phyloP scores from a whole-genome alignment of 805 yeast genomes.

The Cyberlindnera mycetangii region DNA sequence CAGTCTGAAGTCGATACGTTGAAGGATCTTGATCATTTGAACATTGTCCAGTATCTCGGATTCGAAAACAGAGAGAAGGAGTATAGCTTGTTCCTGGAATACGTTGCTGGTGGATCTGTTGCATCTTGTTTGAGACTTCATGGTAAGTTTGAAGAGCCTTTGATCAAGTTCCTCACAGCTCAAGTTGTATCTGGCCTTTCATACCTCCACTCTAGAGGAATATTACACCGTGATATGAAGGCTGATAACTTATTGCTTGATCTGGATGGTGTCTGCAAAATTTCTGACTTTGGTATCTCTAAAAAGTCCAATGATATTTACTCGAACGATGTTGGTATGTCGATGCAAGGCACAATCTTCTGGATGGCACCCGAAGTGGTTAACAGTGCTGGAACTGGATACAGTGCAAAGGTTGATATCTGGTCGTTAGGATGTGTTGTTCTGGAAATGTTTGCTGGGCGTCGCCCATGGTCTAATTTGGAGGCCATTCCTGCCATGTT shows the following conservation, averaged over 20 bases:
- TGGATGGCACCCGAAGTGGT: constrained; percentile 99
- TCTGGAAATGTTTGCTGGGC: constrained; percentile 95
- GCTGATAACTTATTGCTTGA: constrained; percentile 90
- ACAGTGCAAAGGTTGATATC: constrained; percentile 95
- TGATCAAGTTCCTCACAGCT: constrained; percentile 67
- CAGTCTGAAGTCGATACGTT: constrained; percentile 89
- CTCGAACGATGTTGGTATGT: constrained; percentile 90
- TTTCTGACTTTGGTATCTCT: constrained; percentile 95
- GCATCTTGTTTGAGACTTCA: constrained; percentile 78
- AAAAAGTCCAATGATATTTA: constrained; percentile 82
- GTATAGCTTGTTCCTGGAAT: constrained; percentile 86
- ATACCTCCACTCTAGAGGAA: constrained; percentile 85
- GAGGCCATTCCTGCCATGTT: constrained; percentile 95
- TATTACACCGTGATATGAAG: constrained; percentile 89
- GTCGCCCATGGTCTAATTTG: constrained; percentile 95
- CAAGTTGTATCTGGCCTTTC: constrained; percentile 84
- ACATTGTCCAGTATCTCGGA: constrained; percentile 94
- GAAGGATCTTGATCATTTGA: constrained; percentile 90
- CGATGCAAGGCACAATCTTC: constrained; percentile 97
- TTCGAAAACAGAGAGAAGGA: constrained; percentile 73
- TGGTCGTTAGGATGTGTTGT: constrained; percentile 99
- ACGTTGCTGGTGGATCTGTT: constrained; percentile 97
- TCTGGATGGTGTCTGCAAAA: constrained; percentile 89
- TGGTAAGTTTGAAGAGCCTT: constrained; percentile 79
- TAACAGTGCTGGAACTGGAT: constrained; percentile 86